These are phyloP conservation scores for Turnera subulata DNA, from an alignment of 345 rosid species.

Conservation along the genomic window DNA sequence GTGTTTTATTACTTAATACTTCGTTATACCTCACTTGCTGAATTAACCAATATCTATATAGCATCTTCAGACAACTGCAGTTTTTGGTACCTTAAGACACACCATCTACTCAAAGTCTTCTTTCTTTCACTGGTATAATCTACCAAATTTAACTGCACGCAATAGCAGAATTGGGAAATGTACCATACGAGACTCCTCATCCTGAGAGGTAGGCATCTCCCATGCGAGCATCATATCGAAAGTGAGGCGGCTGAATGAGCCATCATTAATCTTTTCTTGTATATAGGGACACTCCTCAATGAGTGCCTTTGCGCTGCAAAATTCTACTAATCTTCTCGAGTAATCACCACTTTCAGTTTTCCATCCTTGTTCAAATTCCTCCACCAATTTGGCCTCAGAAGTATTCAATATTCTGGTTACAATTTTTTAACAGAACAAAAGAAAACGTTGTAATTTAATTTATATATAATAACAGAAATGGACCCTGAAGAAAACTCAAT, in stretches of 20 bases:
- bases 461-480: too few species aligned
- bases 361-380: slow-evolving; percentile 68
- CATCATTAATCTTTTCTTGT: slow-evolving; percentile 56
- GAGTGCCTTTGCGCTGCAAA: slow-evolving; percentile 54
- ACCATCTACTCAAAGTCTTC: too few species aligned
- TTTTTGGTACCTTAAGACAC: too few species aligned
- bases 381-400: slow-evolving; percentile 43
- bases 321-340: slow-evolving; percentile 66
- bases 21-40: too few species aligned
- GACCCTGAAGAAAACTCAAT: too few species aligned
- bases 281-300: slow-evolving; percentile 41
- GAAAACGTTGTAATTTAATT: background rate
- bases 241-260: slow-evolving; percentile 60
- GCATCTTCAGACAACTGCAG: too few species aligned
- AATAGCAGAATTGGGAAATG: too few species aligned
- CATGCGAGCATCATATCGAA: slow-evolving; percentile 89
- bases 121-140: too few species aligned
- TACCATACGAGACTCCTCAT: slow-evolving; percentile 37
- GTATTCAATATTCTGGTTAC: slow-evolving; percentile 47
- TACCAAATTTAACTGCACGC: too few species aligned
- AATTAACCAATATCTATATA: too few species aligned
- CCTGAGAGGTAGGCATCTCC: slow-evolving; percentile 57
- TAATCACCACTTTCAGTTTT: slow-evolving; percentile 41
- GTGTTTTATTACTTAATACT: too few species aligned
- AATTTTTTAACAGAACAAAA: background rate